phyloP scores from a whole-genome alignment of 2,329 filamentous ascomycete genomes.

The Scedosporium aurantiacum region DNA sequence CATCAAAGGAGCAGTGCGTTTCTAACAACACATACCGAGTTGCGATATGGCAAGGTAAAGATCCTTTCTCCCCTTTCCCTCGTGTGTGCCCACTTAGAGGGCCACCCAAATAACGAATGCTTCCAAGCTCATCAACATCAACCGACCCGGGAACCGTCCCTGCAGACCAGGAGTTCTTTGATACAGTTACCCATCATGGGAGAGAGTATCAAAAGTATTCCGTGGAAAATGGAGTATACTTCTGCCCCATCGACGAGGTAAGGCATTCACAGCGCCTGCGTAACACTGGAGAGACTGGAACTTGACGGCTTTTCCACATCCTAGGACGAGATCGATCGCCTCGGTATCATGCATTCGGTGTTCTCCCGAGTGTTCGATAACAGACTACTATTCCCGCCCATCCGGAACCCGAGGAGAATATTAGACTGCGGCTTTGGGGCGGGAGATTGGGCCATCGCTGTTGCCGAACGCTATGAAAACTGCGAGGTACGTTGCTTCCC shows the following conservation, averaged over 20 bases:
- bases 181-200: constrained; percentile 49
- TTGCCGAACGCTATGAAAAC: constrained; percentile 51
- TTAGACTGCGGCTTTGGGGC: constrained; percentile 65
- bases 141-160: constrained; percentile 37
- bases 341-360: constrained; percentile 52
- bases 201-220: constrained; percentile 59
- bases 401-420: constrained; percentile 44
- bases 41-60: neutral
- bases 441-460: constrained; percentile 59
- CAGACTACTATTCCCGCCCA: constrained; percentile 58
- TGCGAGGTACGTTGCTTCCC: constrained; percentile 43
- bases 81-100: neutral
- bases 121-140: constrained; percentile 8
- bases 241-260: constrained; percentile 63
- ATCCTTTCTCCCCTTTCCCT: neutral
- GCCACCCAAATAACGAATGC: neutral
- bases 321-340: constrained; percentile 57
- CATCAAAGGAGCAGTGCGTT: neutral
- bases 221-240: constrained; percentile 53
- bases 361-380: constrained; percentile 55
- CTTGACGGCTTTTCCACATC: constrained; percentile 9
- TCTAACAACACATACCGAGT: neutral
- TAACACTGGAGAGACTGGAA: constrained; percentile 7
- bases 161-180: constrained; percentile 46
- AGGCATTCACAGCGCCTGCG: constrained; percentile 12